Evolutionary conservation across 768 basidiomycete genomes (phyloP).

Genomic region (Boletus barrowsii): DNA sequence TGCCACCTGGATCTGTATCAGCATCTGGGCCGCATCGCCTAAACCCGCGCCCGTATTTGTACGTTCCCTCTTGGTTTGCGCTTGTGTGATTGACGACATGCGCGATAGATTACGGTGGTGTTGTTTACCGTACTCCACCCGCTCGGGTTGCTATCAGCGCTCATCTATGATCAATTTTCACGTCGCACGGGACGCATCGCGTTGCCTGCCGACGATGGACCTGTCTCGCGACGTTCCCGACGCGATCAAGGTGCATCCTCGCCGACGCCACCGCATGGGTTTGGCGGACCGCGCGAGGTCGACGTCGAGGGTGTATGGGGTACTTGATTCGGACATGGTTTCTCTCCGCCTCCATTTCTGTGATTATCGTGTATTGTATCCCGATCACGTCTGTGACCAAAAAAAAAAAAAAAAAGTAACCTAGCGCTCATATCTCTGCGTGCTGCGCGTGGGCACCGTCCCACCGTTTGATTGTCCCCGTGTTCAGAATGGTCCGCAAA

Average conservation of each 20-base stretch:
- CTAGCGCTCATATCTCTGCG: too few relatives aligned
- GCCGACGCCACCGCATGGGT: neutral
- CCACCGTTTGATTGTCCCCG: too few relatives aligned
- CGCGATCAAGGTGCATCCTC: neutral
- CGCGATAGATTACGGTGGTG: constrained; percentile 52
- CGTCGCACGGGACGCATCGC: constrained; percentile 36
- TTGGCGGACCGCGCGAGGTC: constrained; percentile 37
- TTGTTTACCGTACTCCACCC: constrained; percentile 68
- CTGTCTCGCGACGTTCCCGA: neutral
- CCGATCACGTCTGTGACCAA: neutral
- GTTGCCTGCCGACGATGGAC: constrained; percentile 40
- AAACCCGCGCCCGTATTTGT: constrained; percentile 68
- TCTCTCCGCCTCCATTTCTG: neutral
- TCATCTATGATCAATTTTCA: constrained; percentile 35
- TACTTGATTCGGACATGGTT: constrained; percentile 4
- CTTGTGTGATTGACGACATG: too few relatives aligned
- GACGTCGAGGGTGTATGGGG: constrained; percentile 42
- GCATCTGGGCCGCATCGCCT: constrained; percentile 57
- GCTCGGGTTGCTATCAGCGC: constrained; percentile 47
- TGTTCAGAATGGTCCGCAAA: neutral
- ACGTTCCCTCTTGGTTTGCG: constrained; percentile 23
- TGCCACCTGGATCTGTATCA: constrained; percentile 69
- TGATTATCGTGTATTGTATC: neutral
- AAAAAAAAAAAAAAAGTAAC: too few relatives aligned
- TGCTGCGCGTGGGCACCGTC: too few relatives aligned